Base-by-base conservation (phyloP, 805 yeast genomes). In the Wickerhamomyces bisporus region DNA sequence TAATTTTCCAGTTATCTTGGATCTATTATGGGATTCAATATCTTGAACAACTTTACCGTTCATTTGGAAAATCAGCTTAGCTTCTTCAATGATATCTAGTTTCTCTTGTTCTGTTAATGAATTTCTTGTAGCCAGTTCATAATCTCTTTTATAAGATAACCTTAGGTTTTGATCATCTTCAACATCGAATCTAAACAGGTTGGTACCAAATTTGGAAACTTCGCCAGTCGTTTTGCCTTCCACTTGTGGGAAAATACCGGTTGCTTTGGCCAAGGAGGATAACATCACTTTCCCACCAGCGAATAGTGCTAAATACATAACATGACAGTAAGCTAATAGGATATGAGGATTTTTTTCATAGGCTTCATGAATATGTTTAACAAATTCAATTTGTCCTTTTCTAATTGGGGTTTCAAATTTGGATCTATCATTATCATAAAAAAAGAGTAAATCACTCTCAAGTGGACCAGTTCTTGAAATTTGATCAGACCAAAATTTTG, bases 241-340 rank as follows among this genome's bases (percentile, higher is more conserved):
- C 33, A 80, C 74, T 48, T 80, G 79, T 9, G 95, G 94, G 70
- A 84, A 83, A 39, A 85, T 60, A 3, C 88, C 86, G 6, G 81
- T 64, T 18, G 87, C 80, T 51, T 72, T 75, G 35, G 79, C 66
- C 21, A 86, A 61, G 14, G 79, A 73, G 0, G 88, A 78, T 42
- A 81, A 66, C 76, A 86, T 71, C 25, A 86, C 68, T 45, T 79
- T 69, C 14, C 94, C 95, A 35, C 95, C 95, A 2, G 95, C 95
- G 64, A 86, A 86, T 35, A 86, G 70, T 0, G 93, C 95, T 53
- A 86, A 64, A 61, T 86, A 86, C 77, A 86, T 71, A 34, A 84
- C 93, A 57, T 86, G 95, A 65, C 86, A 76, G 59, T 86, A 86
- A 5, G 95, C 93, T 33, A 86, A 65, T 26, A 86, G 60, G 16